A percentile compares a stretch with the other conserved stretches of the same genome.
Evolutionary conservation across 2,329 filamentous ascomycete genomes (phyloP).

Genomic region (Grosmannia penicillata): DNA sequence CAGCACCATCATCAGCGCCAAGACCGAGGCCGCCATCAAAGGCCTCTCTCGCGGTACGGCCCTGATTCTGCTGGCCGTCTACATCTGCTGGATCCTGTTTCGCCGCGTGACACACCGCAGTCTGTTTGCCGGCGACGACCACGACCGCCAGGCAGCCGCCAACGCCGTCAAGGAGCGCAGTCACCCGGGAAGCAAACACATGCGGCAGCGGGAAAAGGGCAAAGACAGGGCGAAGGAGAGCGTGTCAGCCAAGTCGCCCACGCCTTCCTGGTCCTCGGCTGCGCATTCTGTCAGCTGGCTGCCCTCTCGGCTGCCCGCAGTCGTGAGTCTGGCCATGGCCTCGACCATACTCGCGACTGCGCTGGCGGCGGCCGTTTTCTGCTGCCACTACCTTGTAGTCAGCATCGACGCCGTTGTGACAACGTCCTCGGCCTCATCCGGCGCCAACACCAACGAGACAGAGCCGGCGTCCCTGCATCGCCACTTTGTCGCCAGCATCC

Average conservation of each 20-base stretch:
- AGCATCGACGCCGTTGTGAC: neutral
- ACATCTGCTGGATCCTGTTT: slow-evolving; percentile 1
- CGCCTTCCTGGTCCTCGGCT: too few species aligned
- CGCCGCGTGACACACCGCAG: neutral
- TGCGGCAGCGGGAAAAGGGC: neutral
- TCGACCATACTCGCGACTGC: neutral
- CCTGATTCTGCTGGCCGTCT: slow-evolving; percentile 1
- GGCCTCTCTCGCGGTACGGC: neutral
- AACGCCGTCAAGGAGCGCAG: neutral
- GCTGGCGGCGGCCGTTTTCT: slow-evolving; percentile 1
- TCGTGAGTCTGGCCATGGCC: too few species aligned
- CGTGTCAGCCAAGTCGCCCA: too few species aligned
- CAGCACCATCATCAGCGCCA: neutral
- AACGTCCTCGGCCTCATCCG: too few species aligned
- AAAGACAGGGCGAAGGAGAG: too few species aligned
- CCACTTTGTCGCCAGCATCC: slow-evolving; percentile 7
- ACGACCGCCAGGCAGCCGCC: neutral
- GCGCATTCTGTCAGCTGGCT: too few species aligned
- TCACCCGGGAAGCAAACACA: neutral
- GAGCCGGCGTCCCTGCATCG: slow-evolving; percentile 1
- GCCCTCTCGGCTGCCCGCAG: too few species aligned
- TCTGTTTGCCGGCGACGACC: neutral
- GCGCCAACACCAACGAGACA: too few species aligned
- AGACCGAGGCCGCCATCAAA: neutral
- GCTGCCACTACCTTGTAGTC: neutral